A percentile compares a stretch with the other conserved stretches of the same genome.
Evolutionary conservation across 2,329 filamentous ascomycete genomes (phyloP).

Genomic region (Pestalotiopsis sp.): DNA sequence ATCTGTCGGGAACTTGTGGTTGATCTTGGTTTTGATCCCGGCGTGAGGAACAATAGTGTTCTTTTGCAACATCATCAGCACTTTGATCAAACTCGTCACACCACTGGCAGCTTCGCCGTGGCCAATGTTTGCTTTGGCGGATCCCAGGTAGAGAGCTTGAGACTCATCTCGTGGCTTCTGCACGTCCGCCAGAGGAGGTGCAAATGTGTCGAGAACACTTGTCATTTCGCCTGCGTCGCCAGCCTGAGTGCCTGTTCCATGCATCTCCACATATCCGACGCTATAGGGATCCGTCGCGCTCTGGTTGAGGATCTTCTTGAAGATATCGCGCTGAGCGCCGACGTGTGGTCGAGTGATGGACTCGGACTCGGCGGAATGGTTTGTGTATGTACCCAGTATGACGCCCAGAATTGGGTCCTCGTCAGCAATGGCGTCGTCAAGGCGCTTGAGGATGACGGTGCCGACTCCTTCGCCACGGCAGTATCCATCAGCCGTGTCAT

Average conservation of each 20-base stretch:
- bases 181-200: constrained; percentile 37
- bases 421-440: constrained; percentile 22
- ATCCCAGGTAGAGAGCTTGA: constrained; percentile 45
- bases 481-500: constrained; percentile 50
- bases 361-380: constrained; percentile 63
- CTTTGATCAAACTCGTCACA: constrained; percentile 20
- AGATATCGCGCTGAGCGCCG: constrained; percentile 64
- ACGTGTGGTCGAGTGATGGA: constrained; percentile 66
- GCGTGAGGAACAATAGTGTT: constrained; percentile 46
- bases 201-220: constrained; percentile 62
- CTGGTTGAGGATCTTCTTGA: constrained; percentile 57
- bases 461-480: constrained; percentile 25
- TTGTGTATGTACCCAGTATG: constrained; percentile 62
- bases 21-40: constrained; percentile 50
- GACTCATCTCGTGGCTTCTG: constrained; percentile 29
- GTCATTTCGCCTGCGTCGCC: constrained; percentile 69
- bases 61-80: constrained; percentile 25
- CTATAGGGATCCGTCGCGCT: constrained; percentile 56
- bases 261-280: constrained; percentile 68
- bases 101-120: constrained; percentile 45
- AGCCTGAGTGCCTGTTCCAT: constrained; percentile 72
- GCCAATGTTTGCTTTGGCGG: constrained; percentile 50
- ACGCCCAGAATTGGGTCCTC: constrained; percentile 50
- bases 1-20: constrained; percentile 43
- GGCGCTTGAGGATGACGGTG: constrained; percentile 22